Conservation (phyloP, 257 asterid genomes). For the Osmanthus fragrans region DNA sequence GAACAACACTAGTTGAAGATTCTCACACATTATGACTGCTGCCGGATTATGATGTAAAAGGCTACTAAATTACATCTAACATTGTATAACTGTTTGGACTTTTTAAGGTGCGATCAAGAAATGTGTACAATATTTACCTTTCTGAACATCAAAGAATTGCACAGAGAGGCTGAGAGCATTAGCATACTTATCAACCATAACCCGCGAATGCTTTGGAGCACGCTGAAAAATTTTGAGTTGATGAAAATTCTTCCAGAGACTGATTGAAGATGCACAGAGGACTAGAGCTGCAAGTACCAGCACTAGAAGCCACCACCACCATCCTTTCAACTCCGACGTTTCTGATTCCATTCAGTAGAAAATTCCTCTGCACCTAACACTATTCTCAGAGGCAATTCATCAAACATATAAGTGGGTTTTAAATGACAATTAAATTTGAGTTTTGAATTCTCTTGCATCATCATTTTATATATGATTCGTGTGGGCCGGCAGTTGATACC, state of each 20-base stretch:
- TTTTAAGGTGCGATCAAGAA: not conserved
- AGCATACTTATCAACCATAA: constrained; percentile 35
- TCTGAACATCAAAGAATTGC: constrained; percentile 64
- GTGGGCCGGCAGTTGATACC: constrained; percentile 28
- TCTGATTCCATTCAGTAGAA: constrained; percentile 34
- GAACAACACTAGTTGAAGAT: not conserved
- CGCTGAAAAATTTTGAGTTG: constrained; percentile 13
- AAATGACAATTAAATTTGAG: not conserved
- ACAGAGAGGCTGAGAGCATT: constrained; percentile 51
- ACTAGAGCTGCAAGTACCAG: constrained; percentile 35
- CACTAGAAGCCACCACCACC: constrained; percentile 38
- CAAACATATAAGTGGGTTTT: constrained; percentile 2
- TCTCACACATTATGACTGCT: not conserved
- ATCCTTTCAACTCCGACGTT: constrained; percentile 16
- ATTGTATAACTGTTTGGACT: not conserved
- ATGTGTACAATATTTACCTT: constrained; percentile 32
- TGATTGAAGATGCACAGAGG: constrained; percentile 41
- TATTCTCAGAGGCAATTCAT: not conserved
- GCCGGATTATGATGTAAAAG: not conserved
- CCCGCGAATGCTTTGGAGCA: constrained; percentile 4
- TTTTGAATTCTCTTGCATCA: constrained; percentile 10
- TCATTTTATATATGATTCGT: not conserved
- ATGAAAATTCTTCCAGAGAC: constrained; percentile 34
- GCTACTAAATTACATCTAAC: not conserved
- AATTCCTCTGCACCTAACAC: not conserved